Conservation (phyloP, 345 rosid genomes). For the Eucalyptus sp. region DNA sequence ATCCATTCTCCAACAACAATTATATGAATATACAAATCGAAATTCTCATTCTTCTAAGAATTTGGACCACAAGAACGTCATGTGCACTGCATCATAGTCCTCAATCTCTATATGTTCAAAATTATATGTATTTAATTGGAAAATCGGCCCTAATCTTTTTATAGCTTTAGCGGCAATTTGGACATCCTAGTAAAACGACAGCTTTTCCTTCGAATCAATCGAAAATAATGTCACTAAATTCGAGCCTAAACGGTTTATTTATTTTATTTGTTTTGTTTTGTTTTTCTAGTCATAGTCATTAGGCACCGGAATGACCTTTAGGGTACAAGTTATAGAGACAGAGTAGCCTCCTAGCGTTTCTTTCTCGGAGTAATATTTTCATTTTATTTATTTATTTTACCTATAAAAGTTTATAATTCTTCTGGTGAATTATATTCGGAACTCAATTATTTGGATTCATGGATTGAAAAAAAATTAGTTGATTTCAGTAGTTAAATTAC, state of each 20-base stretch:
- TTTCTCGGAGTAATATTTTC: background rate
- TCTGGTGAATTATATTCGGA: background rate
- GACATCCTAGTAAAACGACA: background rate
- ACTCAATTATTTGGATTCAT: background rate
- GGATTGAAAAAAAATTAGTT: background rate
- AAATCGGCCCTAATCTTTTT: background rate
- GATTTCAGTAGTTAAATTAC: background rate
- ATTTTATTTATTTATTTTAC: background rate
- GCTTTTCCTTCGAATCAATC: background rate
- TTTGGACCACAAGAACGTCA: conserved; percentile 8
- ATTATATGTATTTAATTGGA: background rate
- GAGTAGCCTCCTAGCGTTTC: background rate
- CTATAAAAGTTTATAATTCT: background rate
- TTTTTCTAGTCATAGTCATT: background rate
- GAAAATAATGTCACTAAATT: background rate
- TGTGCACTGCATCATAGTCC: background rate
- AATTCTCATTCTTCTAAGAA: background rate
- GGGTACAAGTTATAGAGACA: background rate
- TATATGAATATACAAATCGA: background rate
- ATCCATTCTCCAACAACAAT: background rate
- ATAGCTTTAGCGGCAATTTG: background rate
- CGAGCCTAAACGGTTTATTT: background rate
- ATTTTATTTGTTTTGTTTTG: background rate
- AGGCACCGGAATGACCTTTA: background rate
- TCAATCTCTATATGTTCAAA: background rate